phyloP scores from a whole-genome alignment of 106 monocot species.

The Hemerocallis citrina region DNA sequence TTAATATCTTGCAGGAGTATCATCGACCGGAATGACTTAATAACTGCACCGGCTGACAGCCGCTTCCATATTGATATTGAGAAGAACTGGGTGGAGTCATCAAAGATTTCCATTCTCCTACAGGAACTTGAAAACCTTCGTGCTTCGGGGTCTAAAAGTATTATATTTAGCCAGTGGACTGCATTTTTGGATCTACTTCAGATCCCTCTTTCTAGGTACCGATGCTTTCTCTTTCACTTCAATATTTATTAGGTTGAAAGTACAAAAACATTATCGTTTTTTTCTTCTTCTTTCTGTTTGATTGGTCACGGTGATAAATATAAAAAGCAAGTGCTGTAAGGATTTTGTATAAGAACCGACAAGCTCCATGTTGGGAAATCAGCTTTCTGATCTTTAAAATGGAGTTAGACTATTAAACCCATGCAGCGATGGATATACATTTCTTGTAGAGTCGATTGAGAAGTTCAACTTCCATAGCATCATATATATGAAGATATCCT shows the following conservation, averaged over 20 bases:
- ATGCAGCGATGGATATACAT: neutral
- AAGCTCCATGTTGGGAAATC: neutral
- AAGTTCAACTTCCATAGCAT: neutral
- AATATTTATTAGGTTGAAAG: neutral
- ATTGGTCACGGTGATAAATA: neutral
- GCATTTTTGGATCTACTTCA: constrained; percentile 93
- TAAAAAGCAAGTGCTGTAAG: neutral
- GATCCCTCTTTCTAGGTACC: constrained; percentile 79
- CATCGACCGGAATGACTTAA: constrained; percentile 58
- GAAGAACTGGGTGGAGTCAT: constrained; percentile 91
- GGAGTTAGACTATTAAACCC: too few relatives aligned
- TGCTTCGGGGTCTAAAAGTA: constrained; percentile 72
- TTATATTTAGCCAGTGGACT: constrained; percentile 99
- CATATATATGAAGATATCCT: neutral
- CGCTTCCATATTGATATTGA: constrained; percentile 79
- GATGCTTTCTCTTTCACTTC: neutral
- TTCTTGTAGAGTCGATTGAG: neutral
- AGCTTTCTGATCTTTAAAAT: neutral
- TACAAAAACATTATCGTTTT: neutral
- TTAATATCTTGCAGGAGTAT: constrained; percentile 31
- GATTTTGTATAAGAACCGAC: neutral
- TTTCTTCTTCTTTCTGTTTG: neutral
- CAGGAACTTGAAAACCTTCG: constrained; percentile 59
- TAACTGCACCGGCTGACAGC: constrained; percentile 69
- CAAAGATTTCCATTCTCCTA: constrained; percentile 76